Conservation (phyloP, 2,329 filamentous ascomycete species). For the Cryphonectria carpinicola region DNA sequence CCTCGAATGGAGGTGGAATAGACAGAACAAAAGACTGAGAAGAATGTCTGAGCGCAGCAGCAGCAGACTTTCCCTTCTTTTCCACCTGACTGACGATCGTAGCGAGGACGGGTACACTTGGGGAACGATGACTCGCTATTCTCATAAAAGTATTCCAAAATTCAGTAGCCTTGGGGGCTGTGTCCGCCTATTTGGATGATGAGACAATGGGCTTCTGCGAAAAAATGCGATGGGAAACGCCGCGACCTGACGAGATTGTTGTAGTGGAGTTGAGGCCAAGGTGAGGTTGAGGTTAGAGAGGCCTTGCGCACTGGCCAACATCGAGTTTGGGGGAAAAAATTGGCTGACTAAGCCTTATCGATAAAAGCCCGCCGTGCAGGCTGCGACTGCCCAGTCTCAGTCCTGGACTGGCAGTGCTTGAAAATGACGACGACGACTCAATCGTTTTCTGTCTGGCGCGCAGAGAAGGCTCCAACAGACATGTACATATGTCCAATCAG, state of each 20-base stretch:
- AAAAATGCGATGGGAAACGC: background rate
- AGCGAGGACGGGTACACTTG: background rate
- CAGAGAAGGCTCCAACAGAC: no score
- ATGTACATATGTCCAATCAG: no score
- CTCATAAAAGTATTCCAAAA: background rate
- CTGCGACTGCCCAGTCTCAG: background rate
- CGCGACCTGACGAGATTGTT: background rate
- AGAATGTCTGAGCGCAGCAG: background rate
- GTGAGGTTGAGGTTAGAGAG: background rate
- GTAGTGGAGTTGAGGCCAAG: background rate
- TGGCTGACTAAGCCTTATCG: constrained; percentile 17
- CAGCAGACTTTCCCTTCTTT: background rate
- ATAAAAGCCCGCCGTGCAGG: background rate
- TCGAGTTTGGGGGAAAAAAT: background rate
- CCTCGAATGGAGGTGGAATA: background rate
- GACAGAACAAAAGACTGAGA: background rate
- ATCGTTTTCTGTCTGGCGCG: no score
- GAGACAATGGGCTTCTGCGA: background rate
- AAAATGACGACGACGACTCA: background rate
- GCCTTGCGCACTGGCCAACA: constrained; percentile 3
- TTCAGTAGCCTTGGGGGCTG: background rate
- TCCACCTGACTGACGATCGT: background rate
- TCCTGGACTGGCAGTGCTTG: background rate
- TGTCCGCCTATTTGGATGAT: background rate
- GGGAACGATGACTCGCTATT: background rate